Base-by-base conservation (phyloP, 208 protist genomes). In the Leishmania lainsoni region DNA sequence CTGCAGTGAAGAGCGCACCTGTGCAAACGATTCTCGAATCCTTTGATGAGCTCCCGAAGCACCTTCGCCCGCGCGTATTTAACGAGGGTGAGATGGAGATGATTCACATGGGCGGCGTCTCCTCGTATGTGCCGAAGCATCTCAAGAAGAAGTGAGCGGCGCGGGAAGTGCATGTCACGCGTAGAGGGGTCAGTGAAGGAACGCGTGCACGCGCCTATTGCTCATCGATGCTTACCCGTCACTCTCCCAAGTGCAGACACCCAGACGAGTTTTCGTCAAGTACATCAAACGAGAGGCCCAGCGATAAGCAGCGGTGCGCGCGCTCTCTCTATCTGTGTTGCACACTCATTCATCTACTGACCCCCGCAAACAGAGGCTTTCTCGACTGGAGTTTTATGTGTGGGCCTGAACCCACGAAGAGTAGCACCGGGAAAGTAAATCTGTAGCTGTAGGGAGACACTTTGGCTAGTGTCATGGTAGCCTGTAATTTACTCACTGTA, bases 111-210 rank as follows among this genome's bases (percentile, higher is more conserved):
- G 94, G 94, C 56, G 94, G 94, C n/a, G 94, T 89, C 9, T 81
- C 86, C 16, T 92, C 94, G 59, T 97, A 97, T 84, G 85, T 89
- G 0, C 88, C 94, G 20, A 95, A 97, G 85, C 86, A 89, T 72
- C 86, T 93, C 54, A 93, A 94, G 83, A 96, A 94, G 86, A 88
- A 89, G 83, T 85, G 90, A 51, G 69, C 39, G 42, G 3, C 20
- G 3, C 16, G 5, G 17, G 17, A 9, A 58, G 72, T 45, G 51
- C 51, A 48, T 56, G 5, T 20, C 26, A 32, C 16, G 22, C 20
- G 35, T 20, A 45, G 65, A 48, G 9, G 65, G 14, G 35, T 4
- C 8, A n/a, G 6, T 17, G 65, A 68, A 8, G 32, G 63, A 42
- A 22, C 5, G 58, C 42, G 58, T 29, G 61, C 3, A 42, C 65